Conservation (phyloP, 495 filamentous ascomycete species). For the Chaetomium tenue region DNA sequence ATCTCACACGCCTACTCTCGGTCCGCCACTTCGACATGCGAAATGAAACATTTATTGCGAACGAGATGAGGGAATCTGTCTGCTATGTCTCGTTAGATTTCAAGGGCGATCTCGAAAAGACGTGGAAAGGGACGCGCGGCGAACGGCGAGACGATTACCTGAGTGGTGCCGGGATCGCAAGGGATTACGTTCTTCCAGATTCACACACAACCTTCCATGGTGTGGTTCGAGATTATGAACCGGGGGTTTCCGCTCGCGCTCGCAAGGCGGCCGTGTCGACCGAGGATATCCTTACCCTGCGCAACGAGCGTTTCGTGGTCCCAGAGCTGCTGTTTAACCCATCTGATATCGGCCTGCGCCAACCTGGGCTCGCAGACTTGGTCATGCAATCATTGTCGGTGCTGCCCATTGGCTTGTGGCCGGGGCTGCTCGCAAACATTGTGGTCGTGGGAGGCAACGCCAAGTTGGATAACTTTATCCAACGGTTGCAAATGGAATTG, state of each 20-base stretch:
- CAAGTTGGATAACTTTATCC: constrained; percentile 74
- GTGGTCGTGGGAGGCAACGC: constrained; percentile 86
- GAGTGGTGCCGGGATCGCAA: constrained; percentile 68
- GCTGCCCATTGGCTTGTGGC: constrained; percentile 73
- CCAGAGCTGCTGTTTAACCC: constrained; percentile 90
- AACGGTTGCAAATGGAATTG: constrained; percentile 76
- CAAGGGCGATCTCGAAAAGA: constrained; percentile 70
- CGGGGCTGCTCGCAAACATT: constrained; percentile 79
- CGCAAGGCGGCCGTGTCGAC: constrained; percentile 59
- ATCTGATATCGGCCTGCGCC: constrained; percentile 79
- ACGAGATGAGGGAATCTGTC: constrained; percentile 88
- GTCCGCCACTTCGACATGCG: constrained; percentile 91
- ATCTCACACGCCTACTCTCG: constrained; percentile 85
- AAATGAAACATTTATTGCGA: constrained; percentile 87
- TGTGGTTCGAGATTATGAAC: constrained; percentile 72
- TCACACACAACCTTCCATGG: constrained; percentile 76
- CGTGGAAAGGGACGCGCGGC: constrained; percentile 75
- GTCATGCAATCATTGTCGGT: constrained; percentile 77
- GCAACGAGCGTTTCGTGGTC: constrained; percentile 88
- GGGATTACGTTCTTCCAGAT: constrained; percentile 92
- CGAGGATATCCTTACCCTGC: constrained; percentile 82
- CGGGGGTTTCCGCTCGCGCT: constrained; percentile 50
- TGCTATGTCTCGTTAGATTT: constrained; percentile 85
- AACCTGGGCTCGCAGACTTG: constrained; percentile 76
- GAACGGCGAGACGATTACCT: constrained; percentile 45